Conservation (phyloP, 176 grass and related monocot genomes). For the Cymbopogon citratus region DNA sequence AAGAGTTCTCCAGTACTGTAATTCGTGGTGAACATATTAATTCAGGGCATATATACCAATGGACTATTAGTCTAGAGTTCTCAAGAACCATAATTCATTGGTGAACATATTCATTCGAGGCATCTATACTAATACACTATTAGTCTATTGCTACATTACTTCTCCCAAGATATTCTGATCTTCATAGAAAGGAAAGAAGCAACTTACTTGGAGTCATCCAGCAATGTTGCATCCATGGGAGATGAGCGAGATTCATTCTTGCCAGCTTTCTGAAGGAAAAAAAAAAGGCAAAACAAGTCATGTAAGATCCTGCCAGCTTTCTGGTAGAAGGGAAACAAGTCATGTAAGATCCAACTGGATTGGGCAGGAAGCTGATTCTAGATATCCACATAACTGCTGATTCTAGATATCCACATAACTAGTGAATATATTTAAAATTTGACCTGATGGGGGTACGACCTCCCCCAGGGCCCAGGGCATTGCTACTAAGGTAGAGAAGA, state of each 20-base stretch:
- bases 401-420: background rate
- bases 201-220: constrained; percentile 35
- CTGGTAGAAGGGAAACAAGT: constrained; percentile 33
- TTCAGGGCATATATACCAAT: background rate
- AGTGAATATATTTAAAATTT: background rate
- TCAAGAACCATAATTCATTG: background rate
- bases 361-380: constrained; percentile 9
- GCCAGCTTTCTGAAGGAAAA: constrained; percentile 35
- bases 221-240: constrained; percentile 29
- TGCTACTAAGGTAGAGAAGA: background rate
- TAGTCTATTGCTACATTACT: background rate
- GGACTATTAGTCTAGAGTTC: no score
- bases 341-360: background rate
- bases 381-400: background rate
- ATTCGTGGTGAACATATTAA: background rate
- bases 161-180: background rate
- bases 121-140: background rate
- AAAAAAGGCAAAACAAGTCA: constrained; percentile 24
- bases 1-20: background rate
- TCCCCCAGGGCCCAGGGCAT: background rate
- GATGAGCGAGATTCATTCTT: constrained; percentile 18
- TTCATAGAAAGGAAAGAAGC: constrained; percentile 3
- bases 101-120: background rate
- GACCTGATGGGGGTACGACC: background rate
- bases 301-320: constrained; percentile 28